A percentile compares a stretch with the other conserved stretches of the same genome.
Evolutionary conservation across 1,284 basidiomycete genomes (phyloP).

Genomic region (Schizophyllum commune): DNA sequence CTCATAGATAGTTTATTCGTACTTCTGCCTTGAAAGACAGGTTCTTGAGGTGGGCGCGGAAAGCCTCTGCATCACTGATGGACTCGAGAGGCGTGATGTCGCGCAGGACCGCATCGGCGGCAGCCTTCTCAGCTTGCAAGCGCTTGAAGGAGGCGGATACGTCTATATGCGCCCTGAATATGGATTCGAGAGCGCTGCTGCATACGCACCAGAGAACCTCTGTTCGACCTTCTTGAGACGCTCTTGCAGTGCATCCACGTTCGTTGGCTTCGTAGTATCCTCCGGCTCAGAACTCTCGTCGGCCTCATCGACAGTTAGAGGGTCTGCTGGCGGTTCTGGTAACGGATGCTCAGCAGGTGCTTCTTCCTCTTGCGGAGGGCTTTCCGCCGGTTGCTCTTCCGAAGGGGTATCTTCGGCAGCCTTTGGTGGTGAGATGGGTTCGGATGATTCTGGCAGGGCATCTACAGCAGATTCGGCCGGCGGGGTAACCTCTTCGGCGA

Average conservation of each 20-base stretch:
- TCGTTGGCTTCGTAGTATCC: slow-evolving; percentile 9
- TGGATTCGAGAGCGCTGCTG: background rate
- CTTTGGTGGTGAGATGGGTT: background rate
- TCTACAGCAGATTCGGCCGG: background rate
- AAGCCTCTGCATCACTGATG: slow-evolving; percentile 53
- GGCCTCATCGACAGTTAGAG: slow-evolving; percentile 3
- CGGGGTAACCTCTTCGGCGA: background rate
- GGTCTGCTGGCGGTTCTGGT: slow-evolving; percentile 1
- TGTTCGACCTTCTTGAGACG: slow-evolving; percentile 63
- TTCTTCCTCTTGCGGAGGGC: background rate
- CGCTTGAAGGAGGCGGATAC: slow-evolving; percentile 71
- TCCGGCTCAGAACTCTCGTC: background rate
- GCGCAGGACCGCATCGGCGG: slow-evolving; percentile 64
- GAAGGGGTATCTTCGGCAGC: background rate
- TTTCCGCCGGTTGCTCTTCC: background rate
- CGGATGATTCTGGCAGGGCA: background rate
- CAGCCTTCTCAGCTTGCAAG: slow-evolving; percentile 61
- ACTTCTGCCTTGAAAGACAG: slow-evolving; percentile 67
- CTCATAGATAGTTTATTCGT: background rate
- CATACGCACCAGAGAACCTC: slow-evolving; percentile 52
- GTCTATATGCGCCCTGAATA: slow-evolving; percentile 33
- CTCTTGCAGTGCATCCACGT: slow-evolving; percentile 53
- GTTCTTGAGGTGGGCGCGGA: slow-evolving; percentile 70
- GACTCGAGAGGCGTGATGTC: slow-evolving; percentile 70
- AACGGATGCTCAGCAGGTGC: background rate